Evolutionary conservation across 1,284 basidiomycete genomes (phyloP).

Genomic region (Boletellus sp.): DNA sequence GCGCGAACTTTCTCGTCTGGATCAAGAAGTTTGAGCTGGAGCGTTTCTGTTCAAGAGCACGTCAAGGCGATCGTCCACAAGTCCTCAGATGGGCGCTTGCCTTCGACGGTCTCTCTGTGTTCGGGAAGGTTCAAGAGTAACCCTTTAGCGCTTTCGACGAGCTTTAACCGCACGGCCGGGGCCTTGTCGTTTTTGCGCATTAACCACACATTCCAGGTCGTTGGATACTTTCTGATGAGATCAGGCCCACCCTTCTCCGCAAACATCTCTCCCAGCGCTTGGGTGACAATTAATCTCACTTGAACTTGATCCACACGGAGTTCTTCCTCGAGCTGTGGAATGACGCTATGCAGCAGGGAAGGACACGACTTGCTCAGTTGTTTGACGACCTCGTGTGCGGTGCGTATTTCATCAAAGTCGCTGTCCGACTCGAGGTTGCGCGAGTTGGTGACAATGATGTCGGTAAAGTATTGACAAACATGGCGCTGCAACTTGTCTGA

Average conservation of each 20-base stretch:
- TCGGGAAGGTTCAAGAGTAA: conserved; percentile 70
- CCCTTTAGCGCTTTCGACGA: conserved; percentile 70
- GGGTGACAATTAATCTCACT: conserved; percentile 76
- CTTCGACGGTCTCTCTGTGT: conserved; percentile 67
- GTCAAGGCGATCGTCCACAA: conserved; percentile 9
- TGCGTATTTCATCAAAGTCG: conserved; percentile 64
- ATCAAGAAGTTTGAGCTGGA: conserved; percentile 74
- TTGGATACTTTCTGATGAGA: conserved; percentile 76
- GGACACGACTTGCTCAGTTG: conserved; percentile 82
- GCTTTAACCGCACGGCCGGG: conserved; percentile 68
- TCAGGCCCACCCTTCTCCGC: conserved; percentile 71
- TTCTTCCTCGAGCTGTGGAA: conserved; percentile 92
- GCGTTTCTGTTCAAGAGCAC: conserved; percentile 45
- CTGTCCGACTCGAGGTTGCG: conserved; percentile 55
- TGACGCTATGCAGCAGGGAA: conserved; percentile 79
- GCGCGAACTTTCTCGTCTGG: conserved; percentile 90
- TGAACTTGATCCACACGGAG: conserved; percentile 74
- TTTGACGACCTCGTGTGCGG: conserved; percentile 83
- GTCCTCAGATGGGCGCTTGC: conserved; percentile 35
- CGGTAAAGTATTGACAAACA: conserved; percentile 88
- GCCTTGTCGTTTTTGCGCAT: conserved; percentile 78
- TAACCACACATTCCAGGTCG: conserved; percentile 86
- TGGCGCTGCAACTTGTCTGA: conserved; percentile 87
- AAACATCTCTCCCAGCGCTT: conserved; percentile 89
- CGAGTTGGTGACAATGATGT: conserved; percentile 71